Percentiles rank a stretch among this genome's conserved stretches.
These are phyloP conservation scores for Vitis hybrid DNA, from an alignment of 177 flowering plant species.

Conservation along the genomic window DNA sequence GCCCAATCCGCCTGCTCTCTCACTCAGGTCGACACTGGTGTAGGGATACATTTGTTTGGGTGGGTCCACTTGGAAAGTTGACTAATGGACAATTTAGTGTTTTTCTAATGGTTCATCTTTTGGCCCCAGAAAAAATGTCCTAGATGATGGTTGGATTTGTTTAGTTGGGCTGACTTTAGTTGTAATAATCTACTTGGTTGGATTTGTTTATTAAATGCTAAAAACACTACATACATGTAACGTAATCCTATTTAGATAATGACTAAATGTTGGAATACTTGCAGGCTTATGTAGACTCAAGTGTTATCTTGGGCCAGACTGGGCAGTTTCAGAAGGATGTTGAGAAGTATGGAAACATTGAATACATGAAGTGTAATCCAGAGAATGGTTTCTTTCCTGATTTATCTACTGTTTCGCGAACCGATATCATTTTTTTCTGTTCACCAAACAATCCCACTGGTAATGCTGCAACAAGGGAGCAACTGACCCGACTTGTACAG, in stretches of 20 bases:
- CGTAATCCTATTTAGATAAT: not conserved
- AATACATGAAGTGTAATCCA: slow-evolving; percentile 88
- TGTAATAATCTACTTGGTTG: not conserved
- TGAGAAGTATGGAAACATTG: slow-evolving; percentile 76
- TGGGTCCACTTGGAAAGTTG: not conserved
- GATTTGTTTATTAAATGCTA: not conserved
- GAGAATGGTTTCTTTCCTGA: slow-evolving; percentile 93
- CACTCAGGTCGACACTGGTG: too few relatives aligned
- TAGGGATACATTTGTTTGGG: not conserved
- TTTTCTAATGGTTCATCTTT: not conserved
- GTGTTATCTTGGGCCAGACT: slow-evolving; percentile 96
- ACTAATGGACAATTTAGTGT: not conserved
- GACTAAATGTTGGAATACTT: slow-evolving; percentile 4
- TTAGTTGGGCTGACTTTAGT: not conserved
- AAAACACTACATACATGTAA: not conserved
- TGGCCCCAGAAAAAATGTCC: not conserved
- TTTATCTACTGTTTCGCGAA: slow-evolving; percentile 54
- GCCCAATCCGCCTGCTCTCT: too few relatives aligned
- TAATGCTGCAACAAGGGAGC: slow-evolving; percentile 79
- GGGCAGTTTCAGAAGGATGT: slow-evolving; percentile 73
- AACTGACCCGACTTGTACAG: slow-evolving; percentile 67
- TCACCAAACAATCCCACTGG: slow-evolving; percentile 99
- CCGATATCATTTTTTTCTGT: slow-evolving; percentile 91
- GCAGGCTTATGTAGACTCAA: slow-evolving; percentile 96
- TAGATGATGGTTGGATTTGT: not conserved